Percentiles rank a stretch among this genome's conserved stretches.
Evolutionary conservation across 1,284 basidiomycete species (phyloP).

Genomic region (Tylopilus sp.): DNA sequence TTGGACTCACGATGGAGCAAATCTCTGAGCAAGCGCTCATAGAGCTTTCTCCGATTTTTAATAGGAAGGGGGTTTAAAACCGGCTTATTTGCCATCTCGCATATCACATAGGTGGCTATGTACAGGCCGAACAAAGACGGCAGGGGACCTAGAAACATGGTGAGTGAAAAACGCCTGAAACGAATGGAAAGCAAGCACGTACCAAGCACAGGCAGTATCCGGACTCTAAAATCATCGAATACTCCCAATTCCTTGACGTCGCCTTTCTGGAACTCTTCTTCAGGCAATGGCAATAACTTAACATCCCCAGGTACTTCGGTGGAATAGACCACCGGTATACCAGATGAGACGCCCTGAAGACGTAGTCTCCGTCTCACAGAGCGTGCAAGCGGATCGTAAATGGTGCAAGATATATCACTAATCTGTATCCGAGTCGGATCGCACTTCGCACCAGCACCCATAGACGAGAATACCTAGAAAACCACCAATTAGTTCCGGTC

Average conservation of each 20-base stretch:
- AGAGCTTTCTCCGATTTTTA: conserved; percentile 87
- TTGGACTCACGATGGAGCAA: conserved; percentile 80
- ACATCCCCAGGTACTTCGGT: conserved; percentile 94
- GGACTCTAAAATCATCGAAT: conserved; percentile 94
- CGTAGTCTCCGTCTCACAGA: conserved; percentile 88
- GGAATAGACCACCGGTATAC: conserved; percentile 96
- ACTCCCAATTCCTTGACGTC: conserved; percentile 91
- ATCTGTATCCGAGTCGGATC: conserved; percentile 98
- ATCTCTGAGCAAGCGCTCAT: conserved; percentile 84
- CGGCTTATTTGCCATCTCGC: conserved; percentile 86
- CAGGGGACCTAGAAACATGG: conserved; percentile 67
- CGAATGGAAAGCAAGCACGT: conserved; percentile 5
- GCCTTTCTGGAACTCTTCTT: conserved; percentile 94
- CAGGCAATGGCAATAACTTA: conserved; percentile 89
- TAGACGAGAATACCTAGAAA: conserved; percentile 89
- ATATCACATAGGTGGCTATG: conserved; percentile 88
- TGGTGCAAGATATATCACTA: conserved; percentile 92
- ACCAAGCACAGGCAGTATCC: conserved; percentile 91
- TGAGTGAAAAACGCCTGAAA: conserved; percentile 12
- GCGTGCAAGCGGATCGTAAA: conserved; percentile 96
- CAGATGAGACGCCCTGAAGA: conserved; percentile 72
- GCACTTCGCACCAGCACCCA: conserved; percentile 97
- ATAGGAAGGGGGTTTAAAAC: conserved; percentile 86
- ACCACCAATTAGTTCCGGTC: conserved; percentile 11
- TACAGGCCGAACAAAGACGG: conserved; percentile 92